phyloP scores from a whole-genome alignment of 2,329 filamentous ascomycete genomes.

The Botrytis sinoallii region DNA sequence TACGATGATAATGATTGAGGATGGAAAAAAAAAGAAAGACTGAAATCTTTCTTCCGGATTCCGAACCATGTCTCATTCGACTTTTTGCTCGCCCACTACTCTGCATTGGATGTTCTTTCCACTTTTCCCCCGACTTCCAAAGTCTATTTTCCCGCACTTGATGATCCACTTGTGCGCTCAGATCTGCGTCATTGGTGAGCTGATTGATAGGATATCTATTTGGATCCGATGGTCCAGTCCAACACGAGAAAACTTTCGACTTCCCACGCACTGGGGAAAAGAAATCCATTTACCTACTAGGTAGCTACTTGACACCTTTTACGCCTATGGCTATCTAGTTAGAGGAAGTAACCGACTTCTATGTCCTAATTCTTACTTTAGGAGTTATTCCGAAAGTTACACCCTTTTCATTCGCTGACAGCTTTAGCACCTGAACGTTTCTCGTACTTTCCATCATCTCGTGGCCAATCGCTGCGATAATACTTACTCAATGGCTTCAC shows the following conservation, averaged over 20 bases:
- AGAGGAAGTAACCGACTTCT: neutral
- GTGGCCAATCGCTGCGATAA: neutral
- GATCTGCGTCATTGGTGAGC: constrained; percentile 7
- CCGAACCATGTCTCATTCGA: neutral
- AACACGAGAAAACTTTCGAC: constrained; percentile 10
- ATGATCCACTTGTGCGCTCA: neutral
- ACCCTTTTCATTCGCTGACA: neutral
- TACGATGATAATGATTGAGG: neutral
- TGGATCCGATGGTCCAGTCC: constrained; percentile 2
- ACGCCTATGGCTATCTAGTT: neutral
- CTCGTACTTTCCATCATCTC: neutral
- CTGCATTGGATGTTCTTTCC: neutral
- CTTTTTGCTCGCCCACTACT: neutral
- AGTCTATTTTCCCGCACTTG: neutral
- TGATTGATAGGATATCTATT: constrained; percentile 11
- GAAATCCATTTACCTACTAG: neutral
- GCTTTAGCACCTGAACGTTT: neutral
- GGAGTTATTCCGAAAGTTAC: neutral
- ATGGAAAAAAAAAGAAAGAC: neutral
- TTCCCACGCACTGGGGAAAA: neutral
- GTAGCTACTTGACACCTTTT: neutral
- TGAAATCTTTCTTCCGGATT: neutral
- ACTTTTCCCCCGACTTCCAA: neutral
- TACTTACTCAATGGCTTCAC: neutral
- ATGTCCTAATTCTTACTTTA: neutral